Base-by-base conservation (phyloP, 805 yeast species). In the Wickerhamomyces chambardii region DNA sequence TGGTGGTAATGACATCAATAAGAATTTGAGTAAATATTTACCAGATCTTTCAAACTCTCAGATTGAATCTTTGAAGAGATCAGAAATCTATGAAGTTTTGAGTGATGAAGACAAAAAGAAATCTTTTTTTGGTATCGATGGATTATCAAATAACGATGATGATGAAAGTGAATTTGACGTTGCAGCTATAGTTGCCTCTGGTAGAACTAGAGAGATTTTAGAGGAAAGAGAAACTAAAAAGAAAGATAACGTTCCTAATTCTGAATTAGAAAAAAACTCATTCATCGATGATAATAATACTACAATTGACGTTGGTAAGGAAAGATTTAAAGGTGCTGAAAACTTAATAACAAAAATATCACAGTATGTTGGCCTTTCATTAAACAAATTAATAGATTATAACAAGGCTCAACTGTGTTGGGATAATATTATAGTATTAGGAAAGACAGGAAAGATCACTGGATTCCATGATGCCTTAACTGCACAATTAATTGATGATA, bases 141-240 rank as follows among this genome's bases (percentile, higher is more conserved):
- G 70, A 25, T 56, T 68, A 7, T 40, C 40, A 14, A 58, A 54
- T 14, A 68, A 64, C 5, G 55, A 53, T 29, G 70, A 66, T 8
- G 85, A 76, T 28, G 90, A 82, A 22, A 94, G 86, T 35, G 75
- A 78, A 4, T 68, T 86, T 28, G 95, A 90, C 55, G 87, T 90
- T 33, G 95, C 96, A 2, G 85, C 87, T 29, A 76, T 89, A 45
- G 92, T 89, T 11, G 74, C 92, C 2, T 78, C 84, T 41, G 86
- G 78, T 12, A 73, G 79, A 42, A 75, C 87, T 3, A 66, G 83
- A 34, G 87, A 83, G 55, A 67, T 81, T 28, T 54, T 84, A 36
- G 84, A 75, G 44, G 77, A 74, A 51, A 66, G 84, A 41, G 82
- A 78, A 47, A 64, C 61, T 45, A 62, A 65, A 36, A 55, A 59